Evolutionary conservation across 2,329 filamentous ascomycete genomes (phyloP).

Genomic region (Aspergillus pseudotamarii): DNA sequence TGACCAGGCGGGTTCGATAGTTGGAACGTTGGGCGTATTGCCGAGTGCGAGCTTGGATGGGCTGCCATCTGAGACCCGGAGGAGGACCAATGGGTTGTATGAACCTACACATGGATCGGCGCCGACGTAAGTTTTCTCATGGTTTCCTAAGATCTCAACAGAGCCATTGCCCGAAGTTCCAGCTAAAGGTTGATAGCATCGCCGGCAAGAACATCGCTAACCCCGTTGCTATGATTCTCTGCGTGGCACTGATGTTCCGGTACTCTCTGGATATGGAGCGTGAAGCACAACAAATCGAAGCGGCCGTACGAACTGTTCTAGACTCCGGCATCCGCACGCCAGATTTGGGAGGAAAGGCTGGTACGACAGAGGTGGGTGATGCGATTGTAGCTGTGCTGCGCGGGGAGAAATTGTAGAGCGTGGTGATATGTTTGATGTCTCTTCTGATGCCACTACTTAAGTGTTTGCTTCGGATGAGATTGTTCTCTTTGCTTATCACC

Average conservation of each 20-base stretch:
- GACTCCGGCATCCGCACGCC: slow-evolving; percentile 75
- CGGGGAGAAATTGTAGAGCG: slow-evolving; percentile 35
- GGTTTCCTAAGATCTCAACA: background rate
- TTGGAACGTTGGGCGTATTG: slow-evolving; percentile 80
- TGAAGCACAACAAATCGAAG: slow-evolving; percentile 76
- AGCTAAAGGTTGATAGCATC: slow-evolving; percentile 61
- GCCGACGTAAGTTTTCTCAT: slow-evolving; percentile 34
- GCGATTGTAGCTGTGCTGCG: slow-evolving; percentile 71
- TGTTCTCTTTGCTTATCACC: background rate
- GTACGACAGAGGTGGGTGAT: slow-evolving; percentile 74
- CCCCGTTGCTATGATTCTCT: slow-evolving; percentile 85
- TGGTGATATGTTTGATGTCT: background rate
- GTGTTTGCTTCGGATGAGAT: background rate
- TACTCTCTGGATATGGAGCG: slow-evolving; percentile 80
- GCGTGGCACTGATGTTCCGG: slow-evolving; percentile 88
- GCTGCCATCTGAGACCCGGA: slow-evolving; percentile 68
- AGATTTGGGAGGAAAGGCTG: slow-evolving; percentile 75
- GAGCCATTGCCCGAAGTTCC: background rate
- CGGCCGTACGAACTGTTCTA: slow-evolving; percentile 74
- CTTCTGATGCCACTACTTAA: background rate
- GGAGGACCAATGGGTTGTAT: slow-evolving; percentile 82
- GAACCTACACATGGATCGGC: slow-evolving; percentile 79
- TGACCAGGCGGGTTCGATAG: slow-evolving; percentile 88
- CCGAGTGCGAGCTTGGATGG: slow-evolving; percentile 83
- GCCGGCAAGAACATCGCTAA: slow-evolving; percentile 85